A percentile compares a stretch with the other conserved stretches of the same genome.
These are phyloP conservation scores for Citrus inodora DNA, from an alignment of 345 rosid genomes.

Conservation along the genomic window DNA sequence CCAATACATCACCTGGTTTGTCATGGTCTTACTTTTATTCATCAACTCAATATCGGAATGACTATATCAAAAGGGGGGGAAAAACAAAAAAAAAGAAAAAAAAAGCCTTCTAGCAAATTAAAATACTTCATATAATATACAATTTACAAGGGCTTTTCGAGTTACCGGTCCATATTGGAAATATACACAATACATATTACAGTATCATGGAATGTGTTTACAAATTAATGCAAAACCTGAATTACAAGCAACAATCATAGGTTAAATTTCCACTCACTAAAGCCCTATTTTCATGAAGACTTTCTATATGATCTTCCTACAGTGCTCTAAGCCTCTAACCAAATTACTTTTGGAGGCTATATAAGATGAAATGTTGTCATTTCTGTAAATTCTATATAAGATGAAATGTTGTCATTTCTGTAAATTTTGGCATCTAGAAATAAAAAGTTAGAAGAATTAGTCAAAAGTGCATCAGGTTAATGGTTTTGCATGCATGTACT, in stretches of 20 bases:
- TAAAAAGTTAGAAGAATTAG: neutral
- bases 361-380: neutral
- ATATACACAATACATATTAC: neutral
- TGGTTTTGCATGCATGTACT: neutral
- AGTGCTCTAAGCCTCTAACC: neutral
- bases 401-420: neutral
- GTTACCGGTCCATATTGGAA: neutral
- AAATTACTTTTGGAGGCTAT: too few species aligned
- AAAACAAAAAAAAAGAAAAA: too few species aligned
- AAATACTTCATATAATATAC: neutral
- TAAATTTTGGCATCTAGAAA: neutral
- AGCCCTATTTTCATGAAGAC: neutral
- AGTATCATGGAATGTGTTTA: neutral
- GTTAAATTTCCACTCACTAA: neutral
- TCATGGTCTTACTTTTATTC: conserved; percentile 11
- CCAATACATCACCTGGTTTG: conserved; percentile 66
- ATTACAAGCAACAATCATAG: neutral
- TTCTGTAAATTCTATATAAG: neutral
- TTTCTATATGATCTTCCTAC: neutral
- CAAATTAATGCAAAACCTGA: neutral
- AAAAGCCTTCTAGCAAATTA: neutral
- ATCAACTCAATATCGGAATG: neutral
- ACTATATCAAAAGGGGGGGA: neutral
- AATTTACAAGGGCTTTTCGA: neutral
- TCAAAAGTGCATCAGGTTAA: neutral